Conservation (phyloP, 345 rosid genomes). For the Syzygium aqueum region DNA sequence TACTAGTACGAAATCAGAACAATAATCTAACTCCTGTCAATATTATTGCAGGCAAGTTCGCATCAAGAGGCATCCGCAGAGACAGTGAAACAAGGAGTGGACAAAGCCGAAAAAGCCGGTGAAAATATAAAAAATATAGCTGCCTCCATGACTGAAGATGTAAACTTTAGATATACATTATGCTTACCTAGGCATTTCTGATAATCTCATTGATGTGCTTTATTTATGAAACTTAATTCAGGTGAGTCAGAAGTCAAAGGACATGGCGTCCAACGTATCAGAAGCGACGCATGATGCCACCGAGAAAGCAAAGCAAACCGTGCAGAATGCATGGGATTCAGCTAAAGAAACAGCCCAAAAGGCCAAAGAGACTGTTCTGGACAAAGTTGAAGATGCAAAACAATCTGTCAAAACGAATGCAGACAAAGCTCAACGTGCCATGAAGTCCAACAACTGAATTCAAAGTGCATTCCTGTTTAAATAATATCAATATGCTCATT, state of each 20-base stretch:
- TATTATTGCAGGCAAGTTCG: conserved; percentile 3
- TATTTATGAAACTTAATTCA: not conserved
- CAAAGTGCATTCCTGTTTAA: not conserved
- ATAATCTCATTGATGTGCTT: not conserved
- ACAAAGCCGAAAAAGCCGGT: not conserved
- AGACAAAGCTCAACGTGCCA: conserved; percentile 18
- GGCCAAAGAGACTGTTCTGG: conserved; percentile 13
- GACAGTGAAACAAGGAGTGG: conserved; percentile 10
- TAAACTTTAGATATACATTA: not conserved
- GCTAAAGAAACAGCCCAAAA: conserved; percentile 25
- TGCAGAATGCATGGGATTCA: conserved; percentile 15
- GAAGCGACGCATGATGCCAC: not conserved
- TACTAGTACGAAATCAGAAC: not conserved
- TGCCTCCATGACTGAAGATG: conserved; percentile 11
- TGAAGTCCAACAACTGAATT: conserved; percentile 22
- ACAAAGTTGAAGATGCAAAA: conserved; percentile 20
- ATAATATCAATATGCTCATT: not conserved
- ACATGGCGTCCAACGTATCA: not conserved
- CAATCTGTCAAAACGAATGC: conserved; percentile 22
- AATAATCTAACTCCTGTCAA: not conserved
- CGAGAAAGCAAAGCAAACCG: conserved; percentile 18
- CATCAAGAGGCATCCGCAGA: conserved; percentile 3
- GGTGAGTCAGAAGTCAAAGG: not conserved
- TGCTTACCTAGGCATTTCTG: not conserved
- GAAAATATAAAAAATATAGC: conserved; percentile 9